Evolutionary conservation across 345 rosid species (phyloP).

Genomic region (Gossypium anomalum): DNA sequence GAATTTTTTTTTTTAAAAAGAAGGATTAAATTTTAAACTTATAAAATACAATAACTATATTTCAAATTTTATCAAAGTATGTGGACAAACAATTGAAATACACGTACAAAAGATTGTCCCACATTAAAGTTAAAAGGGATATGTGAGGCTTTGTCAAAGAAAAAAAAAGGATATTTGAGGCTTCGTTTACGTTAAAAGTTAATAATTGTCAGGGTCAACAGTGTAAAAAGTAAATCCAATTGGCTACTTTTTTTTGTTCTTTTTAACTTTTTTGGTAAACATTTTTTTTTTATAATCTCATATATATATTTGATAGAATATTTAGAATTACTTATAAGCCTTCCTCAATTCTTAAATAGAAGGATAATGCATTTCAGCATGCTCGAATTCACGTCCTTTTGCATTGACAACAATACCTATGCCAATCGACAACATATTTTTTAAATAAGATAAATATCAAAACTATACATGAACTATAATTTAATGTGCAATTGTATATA

Average conservation of each 20-base stretch:
- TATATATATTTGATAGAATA: no score
- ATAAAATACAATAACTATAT: no score
- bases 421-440: no score
- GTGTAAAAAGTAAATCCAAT: neutral
- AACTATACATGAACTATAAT: no score
- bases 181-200: neutral
- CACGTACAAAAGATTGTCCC: neutral
- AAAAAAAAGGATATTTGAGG: neutral
- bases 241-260: neutral
- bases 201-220: neutral
- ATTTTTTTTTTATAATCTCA: no score
- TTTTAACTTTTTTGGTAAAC: neutral
- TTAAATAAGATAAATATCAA: no score
- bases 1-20: no score
- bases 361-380: neutral
- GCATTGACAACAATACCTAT: no score
- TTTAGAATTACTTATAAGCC: fast-evolving
- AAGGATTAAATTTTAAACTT: no score
- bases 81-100: no score
- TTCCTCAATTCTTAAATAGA: fast-evolving
- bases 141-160: neutral
- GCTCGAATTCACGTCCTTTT: fast-evolving
- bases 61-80: no score
- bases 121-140: neutral
- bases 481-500: no score